These are phyloP conservation scores for Dimargaris verticillata DNA, from an alignment of 192 early-diverging fungal species.

Conservation along the genomic window DNA sequence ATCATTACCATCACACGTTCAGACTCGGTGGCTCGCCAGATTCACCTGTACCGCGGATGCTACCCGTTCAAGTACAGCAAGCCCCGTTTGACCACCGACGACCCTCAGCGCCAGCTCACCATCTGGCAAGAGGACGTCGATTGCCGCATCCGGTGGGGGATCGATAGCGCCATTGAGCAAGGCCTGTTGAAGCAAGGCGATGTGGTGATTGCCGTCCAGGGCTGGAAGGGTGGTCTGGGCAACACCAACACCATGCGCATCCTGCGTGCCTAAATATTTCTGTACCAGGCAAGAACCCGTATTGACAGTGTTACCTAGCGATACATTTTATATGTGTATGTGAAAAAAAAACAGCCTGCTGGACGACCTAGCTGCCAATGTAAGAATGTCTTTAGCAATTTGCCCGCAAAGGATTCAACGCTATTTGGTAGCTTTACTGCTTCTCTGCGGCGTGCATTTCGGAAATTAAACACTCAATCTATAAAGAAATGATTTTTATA, in stretches of 20 bases:
- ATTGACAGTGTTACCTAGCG: no score
- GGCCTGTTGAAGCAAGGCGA: constrained; percentile 47
- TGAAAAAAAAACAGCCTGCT: no score
- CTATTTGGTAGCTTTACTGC: no score
- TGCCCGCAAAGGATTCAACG: no score
- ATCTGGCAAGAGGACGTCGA: constrained; percentile 78
- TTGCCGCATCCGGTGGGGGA: constrained; percentile 54
- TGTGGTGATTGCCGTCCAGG: constrained; percentile 58
- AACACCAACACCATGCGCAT: constrained; percentile 77
- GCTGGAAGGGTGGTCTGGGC: constrained; percentile 59
- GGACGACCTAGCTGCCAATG: no score
- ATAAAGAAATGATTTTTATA: no score
- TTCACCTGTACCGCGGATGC: constrained; percentile 66
- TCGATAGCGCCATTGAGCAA: constrained; percentile 52
- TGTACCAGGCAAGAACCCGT: no score
- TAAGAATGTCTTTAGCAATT: no score
- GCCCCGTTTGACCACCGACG: constrained; percentile 18
- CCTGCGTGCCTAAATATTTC: constrained; percentile 30
- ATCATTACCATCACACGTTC: constrained; percentile 85
- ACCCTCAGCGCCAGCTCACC: constrained; percentile 27
- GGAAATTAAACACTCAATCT: no score
- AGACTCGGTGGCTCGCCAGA: constrained; percentile 48
- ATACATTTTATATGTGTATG: no score
- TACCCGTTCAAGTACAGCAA: constrained; percentile 59
- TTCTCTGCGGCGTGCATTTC: no score